These are phyloP conservation scores for Ilyonectria destructans DNA, from an alignment of 2,329 filamentous ascomycete genomes.

Conservation along the genomic window DNA sequence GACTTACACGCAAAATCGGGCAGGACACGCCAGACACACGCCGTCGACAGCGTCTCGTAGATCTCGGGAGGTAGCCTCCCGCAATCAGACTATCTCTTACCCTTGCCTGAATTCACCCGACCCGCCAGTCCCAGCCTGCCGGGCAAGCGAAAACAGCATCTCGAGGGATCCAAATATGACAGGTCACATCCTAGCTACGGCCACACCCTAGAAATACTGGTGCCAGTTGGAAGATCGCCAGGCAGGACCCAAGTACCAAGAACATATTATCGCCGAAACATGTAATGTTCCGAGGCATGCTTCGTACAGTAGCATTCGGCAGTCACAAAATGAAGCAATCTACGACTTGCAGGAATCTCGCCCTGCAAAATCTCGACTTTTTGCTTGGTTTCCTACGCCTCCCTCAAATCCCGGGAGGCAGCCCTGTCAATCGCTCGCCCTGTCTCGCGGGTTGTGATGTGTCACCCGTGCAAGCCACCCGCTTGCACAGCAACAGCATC, in stretches of 20 bases:
- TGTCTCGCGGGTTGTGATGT: slow-evolving; percentile 24
- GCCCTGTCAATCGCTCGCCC: slow-evolving; percentile 26
- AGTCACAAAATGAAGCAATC: slow-evolving; percentile 25
- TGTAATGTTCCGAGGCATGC: background rate
- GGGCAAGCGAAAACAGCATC: slow-evolving; percentile 35
- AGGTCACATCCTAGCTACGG: slow-evolving; percentile 37
- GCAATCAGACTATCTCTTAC: slow-evolving; percentile 41
- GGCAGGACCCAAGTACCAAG: background rate
- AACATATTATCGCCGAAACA: slow-evolving; percentile 4
- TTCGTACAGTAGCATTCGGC: slow-evolving; percentile 2
- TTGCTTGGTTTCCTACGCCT: slow-evolving; percentile 28
- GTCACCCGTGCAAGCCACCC: slow-evolving; percentile 15
- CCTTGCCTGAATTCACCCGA: slow-evolving; percentile 37
- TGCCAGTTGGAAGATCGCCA: background rate
- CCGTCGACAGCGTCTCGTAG: slow-evolving; percentile 31
- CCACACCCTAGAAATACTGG: slow-evolving; percentile 12
- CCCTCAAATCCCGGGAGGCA: slow-evolving; percentile 12
- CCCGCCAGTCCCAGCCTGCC: slow-evolving; percentile 40
- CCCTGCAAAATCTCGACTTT: slow-evolving; percentile 15
- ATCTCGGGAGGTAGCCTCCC: slow-evolving; percentile 39
- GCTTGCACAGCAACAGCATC: slow-evolving; percentile 26
- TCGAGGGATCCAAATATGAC: slow-evolving; percentile 40
- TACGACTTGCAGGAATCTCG: slow-evolving; percentile 13
- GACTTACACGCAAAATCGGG: slow-evolving; percentile 26
- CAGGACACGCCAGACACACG: slow-evolving; percentile 14